Conservation (phyloP, 2,329 filamentous ascomycete genomes). For the Colletotrichum godetiae region DNA sequence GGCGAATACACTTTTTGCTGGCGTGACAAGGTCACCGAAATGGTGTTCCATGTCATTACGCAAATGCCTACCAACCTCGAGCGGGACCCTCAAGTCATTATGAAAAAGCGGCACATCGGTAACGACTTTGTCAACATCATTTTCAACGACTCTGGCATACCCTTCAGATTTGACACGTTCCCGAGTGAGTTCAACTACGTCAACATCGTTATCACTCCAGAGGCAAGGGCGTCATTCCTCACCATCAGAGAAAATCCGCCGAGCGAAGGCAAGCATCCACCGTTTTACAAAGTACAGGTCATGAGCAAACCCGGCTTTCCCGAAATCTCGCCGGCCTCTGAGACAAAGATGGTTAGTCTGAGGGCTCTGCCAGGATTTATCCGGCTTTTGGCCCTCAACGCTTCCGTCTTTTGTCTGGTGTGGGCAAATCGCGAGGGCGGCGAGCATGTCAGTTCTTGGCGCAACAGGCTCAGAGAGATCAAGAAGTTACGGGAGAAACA, state of each 20-base stretch:
- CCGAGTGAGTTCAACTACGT: conserved; percentile 97
- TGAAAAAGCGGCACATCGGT: conserved; percentile 95
- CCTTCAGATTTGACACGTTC: conserved; percentile 91
- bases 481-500: conserved; percentile 81
- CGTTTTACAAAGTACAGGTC: conserved; percentile 90
- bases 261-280: conserved; percentile 51
- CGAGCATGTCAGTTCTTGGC: conserved; percentile 91
- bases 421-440: conserved; percentile 83
- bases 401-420: conserved; percentile 92
- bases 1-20: conserved; percentile 92
- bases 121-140: conserved; percentile 99
- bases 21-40: conserved; percentile 93
- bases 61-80: conserved; percentile 95
- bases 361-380: conserved; percentile 87
- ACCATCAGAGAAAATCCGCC: conserved; percentile 64
- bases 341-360: conserved; percentile 88
- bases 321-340: conserved; percentile 88
- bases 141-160: conserved; percentile 94
- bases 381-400: conserved; percentile 89
- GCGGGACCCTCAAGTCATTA: conserved; percentile 78
- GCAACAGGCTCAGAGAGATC: conserved; percentile 86
- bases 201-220: conserved; percentile 94
- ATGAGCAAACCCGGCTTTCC: conserved; percentile 91
- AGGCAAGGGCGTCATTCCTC: conserved; percentile 81
- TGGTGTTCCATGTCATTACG: conserved; percentile 95